phyloP scores from a whole-genome alignment of 2,329 filamentous ascomycete species.

The Phaeosphaeria sp. region DNA sequence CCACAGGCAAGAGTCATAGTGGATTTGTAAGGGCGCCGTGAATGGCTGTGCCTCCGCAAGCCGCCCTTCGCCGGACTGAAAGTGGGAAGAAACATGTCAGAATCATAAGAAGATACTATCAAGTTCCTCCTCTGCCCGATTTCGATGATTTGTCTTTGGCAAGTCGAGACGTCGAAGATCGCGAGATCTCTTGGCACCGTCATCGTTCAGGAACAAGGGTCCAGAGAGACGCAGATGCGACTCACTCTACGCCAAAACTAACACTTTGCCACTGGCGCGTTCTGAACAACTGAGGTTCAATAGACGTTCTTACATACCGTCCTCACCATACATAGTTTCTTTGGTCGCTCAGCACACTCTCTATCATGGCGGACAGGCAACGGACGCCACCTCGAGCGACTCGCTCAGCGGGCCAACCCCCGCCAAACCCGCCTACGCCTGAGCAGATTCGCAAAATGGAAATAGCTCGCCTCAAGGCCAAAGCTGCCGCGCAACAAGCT shows the following conservation, averaged over 20 bases:
- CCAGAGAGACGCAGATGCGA: constrained; percentile 12
- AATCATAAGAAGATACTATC: not conserved
- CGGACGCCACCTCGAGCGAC: constrained; percentile 56
- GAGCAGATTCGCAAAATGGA: constrained; percentile 72
- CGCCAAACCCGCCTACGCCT: constrained; percentile 61
- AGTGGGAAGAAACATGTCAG: not conserved
- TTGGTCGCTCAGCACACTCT: not conserved
- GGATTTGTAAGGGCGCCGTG: constrained; percentile 41
- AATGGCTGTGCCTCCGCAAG: constrained; percentile 4
- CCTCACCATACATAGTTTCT: not conserved
- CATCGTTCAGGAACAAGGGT: constrained; percentile 36
- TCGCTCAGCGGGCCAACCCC: constrained; percentile 48
- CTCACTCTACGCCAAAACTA: constrained; percentile 2
- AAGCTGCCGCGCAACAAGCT: constrained; percentile 70
- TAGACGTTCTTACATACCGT: not conserved
- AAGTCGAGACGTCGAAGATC: constrained; percentile 17
- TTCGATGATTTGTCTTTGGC: constrained; percentile 14
- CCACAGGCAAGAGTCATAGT: constrained; percentile 45
- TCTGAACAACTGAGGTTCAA: not conserved
- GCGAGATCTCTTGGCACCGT: constrained; percentile 33
- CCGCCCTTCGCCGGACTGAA: constrained; percentile 25
- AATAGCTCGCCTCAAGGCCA: constrained; percentile 85
- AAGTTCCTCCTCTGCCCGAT: not conserved
- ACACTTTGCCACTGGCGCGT: constrained; percentile 22
- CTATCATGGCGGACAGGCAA: constrained; percentile 50